A percentile compares a stretch with the other conserved stretches of the same genome.
These are phyloP conservation scores for Lophium mytilinum DNA, from an alignment of 495 filamentous ascomycete species.

Conservation along the genomic window DNA sequence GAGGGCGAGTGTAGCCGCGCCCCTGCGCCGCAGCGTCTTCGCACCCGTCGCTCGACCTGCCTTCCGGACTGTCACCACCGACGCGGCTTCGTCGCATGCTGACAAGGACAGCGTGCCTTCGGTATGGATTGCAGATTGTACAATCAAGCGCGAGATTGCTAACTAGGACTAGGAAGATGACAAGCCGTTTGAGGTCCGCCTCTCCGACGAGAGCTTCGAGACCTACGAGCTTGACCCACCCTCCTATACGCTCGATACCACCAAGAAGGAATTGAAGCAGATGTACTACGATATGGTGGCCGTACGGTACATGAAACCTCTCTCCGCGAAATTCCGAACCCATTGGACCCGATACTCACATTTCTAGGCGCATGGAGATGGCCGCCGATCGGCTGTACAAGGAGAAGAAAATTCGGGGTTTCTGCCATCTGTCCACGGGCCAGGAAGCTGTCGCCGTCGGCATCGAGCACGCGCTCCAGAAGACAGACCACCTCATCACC, in stretches of 20 bases:
- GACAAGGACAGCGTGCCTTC: slow-evolving; percentile 73
- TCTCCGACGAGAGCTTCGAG: slow-evolving; percentile 98
- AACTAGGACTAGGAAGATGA: slow-evolving; percentile 65
- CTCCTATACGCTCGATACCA: slow-evolving; percentile 79
- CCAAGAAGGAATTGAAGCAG: slow-evolving; percentile 95
- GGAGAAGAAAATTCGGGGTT: slow-evolving; percentile 98
- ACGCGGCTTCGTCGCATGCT: slow-evolving; percentile 84
- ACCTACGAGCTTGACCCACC: slow-evolving; percentile 98
- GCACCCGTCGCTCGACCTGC: slow-evolving; percentile 44
- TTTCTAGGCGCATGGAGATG: slow-evolving; percentile 92
- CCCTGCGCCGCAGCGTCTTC: slow-evolving; percentile 47
- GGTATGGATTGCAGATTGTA: slow-evolving; percentile 35
- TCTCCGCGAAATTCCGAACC: background rate
- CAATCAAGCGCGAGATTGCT: slow-evolving; percentile 3
- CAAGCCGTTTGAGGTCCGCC: slow-evolving; percentile 81
- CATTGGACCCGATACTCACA: slow-evolving; percentile 1
- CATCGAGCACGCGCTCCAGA: slow-evolving; percentile 91
- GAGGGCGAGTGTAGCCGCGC: slow-evolving; percentile 37
- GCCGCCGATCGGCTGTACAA: slow-evolving; percentile 96
- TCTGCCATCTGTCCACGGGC: slow-evolving; percentile 96
- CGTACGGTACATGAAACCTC: slow-evolving; percentile 55
- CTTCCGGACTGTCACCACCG: slow-evolving; percentile 73
- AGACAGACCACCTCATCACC: slow-evolving; percentile 89
- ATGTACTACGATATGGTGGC: slow-evolving; percentile 98
- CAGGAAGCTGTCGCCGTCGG: slow-evolving; percentile 96